A percentile compares a stretch with the other conserved stretches of the same genome.
phyloP scores from a whole-genome alignment of 1,139 yeast species.

The Zhuliangozyma blackwelliae region DNA sequence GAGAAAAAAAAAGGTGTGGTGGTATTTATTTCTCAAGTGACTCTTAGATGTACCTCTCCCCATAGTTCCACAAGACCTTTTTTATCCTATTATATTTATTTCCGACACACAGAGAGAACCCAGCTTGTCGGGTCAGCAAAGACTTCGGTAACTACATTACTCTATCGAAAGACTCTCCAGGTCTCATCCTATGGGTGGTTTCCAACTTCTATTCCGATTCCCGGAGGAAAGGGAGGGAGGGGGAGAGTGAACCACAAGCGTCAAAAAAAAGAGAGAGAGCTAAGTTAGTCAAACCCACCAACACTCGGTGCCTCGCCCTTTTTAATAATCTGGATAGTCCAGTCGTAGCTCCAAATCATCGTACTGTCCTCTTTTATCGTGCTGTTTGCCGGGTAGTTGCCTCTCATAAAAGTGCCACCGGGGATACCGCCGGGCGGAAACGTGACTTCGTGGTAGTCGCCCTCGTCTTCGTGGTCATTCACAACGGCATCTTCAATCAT shows the following conservation, averaged over 20 bases:
- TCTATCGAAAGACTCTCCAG: too few relatives aligned
- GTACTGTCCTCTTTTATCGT: conserved; percentile 25
- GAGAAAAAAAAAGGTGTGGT: too few relatives aligned
- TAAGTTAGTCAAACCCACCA: conserved; percentile 11
- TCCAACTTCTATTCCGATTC: too few relatives aligned
- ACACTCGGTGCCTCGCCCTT: conserved; percentile 20
- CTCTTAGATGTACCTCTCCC: too few relatives aligned
- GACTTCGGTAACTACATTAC: too few relatives aligned
- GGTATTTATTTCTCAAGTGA: too few relatives aligned
- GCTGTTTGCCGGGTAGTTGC: conserved; percentile 27
- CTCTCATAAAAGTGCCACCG: conserved; percentile 31
- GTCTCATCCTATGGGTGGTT: too few relatives aligned
- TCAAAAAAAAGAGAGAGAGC: too few relatives aligned
- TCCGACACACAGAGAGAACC: too few relatives aligned
- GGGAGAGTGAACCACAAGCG: background rate
- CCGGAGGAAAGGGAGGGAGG: background rate
- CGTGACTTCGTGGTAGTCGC: conserved; percentile 17
- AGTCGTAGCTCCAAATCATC: conserved; percentile 20
- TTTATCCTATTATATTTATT: too few relatives aligned
- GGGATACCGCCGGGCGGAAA: conserved; percentile 33
- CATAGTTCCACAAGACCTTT: too few relatives aligned
- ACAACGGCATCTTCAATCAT: conserved; percentile 19
- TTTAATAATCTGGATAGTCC: conserved; percentile 26
- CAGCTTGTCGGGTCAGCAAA: too few relatives aligned
- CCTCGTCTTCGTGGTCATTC: conserved; percentile 13